Base-by-base conservation (phyloP, 2,329 filamentous ascomycete genomes). In the Colletotrichum plurivorum region DNA sequence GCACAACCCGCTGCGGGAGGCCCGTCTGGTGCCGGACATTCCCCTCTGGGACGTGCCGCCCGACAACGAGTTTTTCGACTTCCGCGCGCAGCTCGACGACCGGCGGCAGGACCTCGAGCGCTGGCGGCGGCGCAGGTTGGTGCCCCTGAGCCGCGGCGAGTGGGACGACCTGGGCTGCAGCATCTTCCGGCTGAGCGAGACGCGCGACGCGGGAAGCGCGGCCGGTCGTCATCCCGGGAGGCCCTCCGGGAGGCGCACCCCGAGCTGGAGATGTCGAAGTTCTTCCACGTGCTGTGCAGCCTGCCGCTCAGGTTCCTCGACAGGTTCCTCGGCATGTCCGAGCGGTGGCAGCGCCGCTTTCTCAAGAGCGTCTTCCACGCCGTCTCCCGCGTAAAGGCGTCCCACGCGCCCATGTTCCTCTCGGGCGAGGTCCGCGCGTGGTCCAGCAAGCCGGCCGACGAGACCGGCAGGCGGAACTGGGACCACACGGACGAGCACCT, bases 401-500 rank as follows among this genome's bases (percentile, higher is more conserved):
- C 53, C 25, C 54, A 43, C 48, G 48, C 60, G 48, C 54, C 65
- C 9, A 36, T 25, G 4, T 68, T 68, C 39, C 5, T 68, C 1
- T 68, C 65, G 3, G 60, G 65, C 8, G 65, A 68, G 65, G 49
- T 68, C 20, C 25, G 60, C 27, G 65, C 60, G 16, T 68, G 60
- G 65, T 58, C 53, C 22, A 64, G 65, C 54, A 48, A 36, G 60
- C 60, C 65, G 5, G 53, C 53, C 10, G 59, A 46, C 65, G 64
- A 6, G 12, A 2, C 6, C 10, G 52, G 27, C n/a, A 3, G 16
- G 20, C 41, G 58, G 12, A 10, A 53, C 4, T 41, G 59, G 46
- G 59, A 63, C 39, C 20, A 15, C 12, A 7, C 6, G 18, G 16
- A 16, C 18, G 12, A 8, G 22, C 60, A n/a, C n/a, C n/a, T n/a